Percentiles rank a stretch among this genome's conserved stretches.
phyloP scores from a whole-genome alignment of 2,329 filamentous ascomycete genomes.

The Capronia americana region DNA sequence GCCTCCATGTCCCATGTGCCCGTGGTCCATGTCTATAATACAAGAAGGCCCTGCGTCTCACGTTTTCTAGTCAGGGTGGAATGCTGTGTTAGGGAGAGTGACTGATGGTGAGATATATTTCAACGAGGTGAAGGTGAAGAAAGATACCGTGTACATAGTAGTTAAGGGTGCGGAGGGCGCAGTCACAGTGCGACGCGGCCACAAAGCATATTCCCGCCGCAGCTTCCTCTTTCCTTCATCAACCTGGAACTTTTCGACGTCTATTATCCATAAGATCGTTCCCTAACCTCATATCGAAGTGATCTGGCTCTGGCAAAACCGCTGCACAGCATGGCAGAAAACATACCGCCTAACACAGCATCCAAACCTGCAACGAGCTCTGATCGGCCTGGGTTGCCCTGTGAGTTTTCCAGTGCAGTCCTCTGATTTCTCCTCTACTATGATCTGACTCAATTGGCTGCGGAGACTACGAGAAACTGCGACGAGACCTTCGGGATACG shows the following conservation, averaged over 20 bases:
- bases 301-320: neutral
- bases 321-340: conserved; percentile 49
- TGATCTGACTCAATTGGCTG: neutral
- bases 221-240: neutral
- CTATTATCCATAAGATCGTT: neutral
- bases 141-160: neutral
- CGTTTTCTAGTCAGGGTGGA: neutral
- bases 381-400: conserved; percentile 60
- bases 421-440: neutral
- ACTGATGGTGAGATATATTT: neutral
- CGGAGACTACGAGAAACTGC: conserved; percentile 71
- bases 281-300: neutral
- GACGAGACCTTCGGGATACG: conserved; percentile 70
- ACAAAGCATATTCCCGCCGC: neutral
- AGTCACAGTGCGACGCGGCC: neutral
- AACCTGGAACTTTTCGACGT: neutral
- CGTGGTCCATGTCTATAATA: conserved; percentile 16
- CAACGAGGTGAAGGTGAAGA: neutral
- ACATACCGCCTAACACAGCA: conserved; percentile 45
- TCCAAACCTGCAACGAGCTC: conserved; percentile 33
- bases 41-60: neutral
- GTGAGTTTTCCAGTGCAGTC: neutral
- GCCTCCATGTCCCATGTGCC: conserved; percentile 39
- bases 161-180: neutral
- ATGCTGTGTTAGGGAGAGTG: neutral